phyloP scores from a whole-genome alignment of 108 stramenopile species.

The Epithemia pelagica region DNA sequence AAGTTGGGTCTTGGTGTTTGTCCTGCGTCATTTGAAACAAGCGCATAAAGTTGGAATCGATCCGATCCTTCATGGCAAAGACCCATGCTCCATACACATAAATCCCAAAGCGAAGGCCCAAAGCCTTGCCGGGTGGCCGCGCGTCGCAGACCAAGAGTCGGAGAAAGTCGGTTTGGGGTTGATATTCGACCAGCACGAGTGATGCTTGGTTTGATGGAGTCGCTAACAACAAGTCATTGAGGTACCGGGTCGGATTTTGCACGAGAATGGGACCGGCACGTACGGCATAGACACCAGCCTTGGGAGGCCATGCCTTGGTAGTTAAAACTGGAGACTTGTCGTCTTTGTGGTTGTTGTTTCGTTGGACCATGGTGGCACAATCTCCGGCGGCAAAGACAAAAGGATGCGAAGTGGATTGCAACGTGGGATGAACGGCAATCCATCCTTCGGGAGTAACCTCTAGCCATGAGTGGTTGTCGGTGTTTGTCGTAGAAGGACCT shows the following conservation, averaged over 20 bases:
- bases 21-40: too few relatives aligned
- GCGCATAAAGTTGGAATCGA: conserved; percentile 77
- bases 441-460: too few relatives aligned
- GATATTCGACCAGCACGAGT: conserved; percentile 28
- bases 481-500: too few relatives aligned
- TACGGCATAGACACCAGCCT: conserved; percentile 88
- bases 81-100: conserved; percentile 83
- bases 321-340: neutral
- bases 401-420: conserved; percentile 76
- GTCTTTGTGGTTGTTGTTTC: neutral
- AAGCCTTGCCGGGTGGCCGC: conserved; percentile 75
- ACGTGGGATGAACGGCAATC: conserved; percentile 58
- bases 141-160: conserved; percentile 76
- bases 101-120: conserved; percentile 83
- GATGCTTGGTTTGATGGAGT: too few relatives aligned
- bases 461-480: conserved; percentile 39
- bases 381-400: conserved; percentile 83
- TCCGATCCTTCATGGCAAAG: conserved; percentile 66
- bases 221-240: too few relatives aligned
- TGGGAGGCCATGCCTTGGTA: conserved; percentile 32
- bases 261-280: conserved; percentile 75
- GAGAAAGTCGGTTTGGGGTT: conserved; percentile 78
- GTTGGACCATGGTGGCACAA: conserved; percentile 57
- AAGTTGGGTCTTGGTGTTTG: too few relatives aligned
- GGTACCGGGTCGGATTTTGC: conserved; percentile 47